phyloP scores from a whole-genome alignment of 1,284 basidiomycete species.

The Microbotryum silenes-acaulis region DNA sequence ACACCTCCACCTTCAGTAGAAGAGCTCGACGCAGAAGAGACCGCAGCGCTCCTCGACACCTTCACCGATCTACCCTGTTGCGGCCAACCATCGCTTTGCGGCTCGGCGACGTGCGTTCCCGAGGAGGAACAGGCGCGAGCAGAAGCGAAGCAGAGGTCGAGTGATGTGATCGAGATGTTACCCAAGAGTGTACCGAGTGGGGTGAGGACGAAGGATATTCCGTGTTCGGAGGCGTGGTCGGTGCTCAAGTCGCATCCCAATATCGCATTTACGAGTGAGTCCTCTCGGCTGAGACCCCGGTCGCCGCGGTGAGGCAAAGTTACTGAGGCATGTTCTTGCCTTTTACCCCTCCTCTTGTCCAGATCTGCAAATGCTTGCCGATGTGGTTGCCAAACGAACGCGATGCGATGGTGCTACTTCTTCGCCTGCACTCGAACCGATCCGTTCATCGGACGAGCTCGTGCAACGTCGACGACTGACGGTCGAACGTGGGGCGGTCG shows the following conservation, averaged over 20 bases:
- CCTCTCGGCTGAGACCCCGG: not conserved
- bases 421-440: not conserved
- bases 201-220: conserved; percentile 22
- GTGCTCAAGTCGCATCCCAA: conserved; percentile 34
- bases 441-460: not conserved
- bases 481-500: conserved; percentile 31
- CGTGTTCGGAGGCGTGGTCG: conserved; percentile 35
- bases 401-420: conserved; percentile 17
- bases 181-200: conserved; percentile 16
- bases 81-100: conserved; percentile 33
- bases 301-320: not conserved
- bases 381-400: conserved; percentile 36
- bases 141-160: not conserved
- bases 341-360: not conserved
- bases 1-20: conserved; percentile 12
- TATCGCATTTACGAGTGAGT: conserved; percentile 32
- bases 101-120: conserved; percentile 28
- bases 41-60: conserved; percentile 21
- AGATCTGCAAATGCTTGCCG: conserved; percentile 38
- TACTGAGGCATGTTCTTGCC: not conserved
- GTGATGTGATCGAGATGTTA: conserved; percentile 8
- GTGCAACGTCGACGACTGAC: conserved; percentile 23
- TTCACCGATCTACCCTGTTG: conserved; percentile 34
- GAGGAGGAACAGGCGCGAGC: not conserved
- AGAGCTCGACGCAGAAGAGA: conserved; percentile 16